Evolutionary conservation across 257 asterid species (phyloP), one percentile per base, ranked within the genome.

Genomic region (Craterostigma plantagineum): DNA sequence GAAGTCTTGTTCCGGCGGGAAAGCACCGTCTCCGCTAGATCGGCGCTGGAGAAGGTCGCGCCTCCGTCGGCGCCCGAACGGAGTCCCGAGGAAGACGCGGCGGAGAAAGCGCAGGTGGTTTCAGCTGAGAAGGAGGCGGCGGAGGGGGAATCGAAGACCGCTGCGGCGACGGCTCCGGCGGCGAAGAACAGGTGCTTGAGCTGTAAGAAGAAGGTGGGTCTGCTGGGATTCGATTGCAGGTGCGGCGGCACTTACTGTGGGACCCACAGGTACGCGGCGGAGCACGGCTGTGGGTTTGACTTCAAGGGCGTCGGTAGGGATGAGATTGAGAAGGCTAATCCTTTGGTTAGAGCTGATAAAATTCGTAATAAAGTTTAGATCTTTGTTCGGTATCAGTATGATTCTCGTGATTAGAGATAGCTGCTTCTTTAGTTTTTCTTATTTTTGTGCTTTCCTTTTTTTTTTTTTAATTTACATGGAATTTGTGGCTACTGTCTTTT

Each of bases 271-370:
- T 16, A 43, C 33, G 17, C 48, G 33, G 48, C 14, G 48, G 13
- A 43, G 16, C 48, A 43, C 48, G 48, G 48, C 33, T 43, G 48
- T 9, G 23, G 30, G 33, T 43, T 43, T 18, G 48, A 43, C 23
- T 43, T 14, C 48, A 43, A 16, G 33, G 48, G 17, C 8, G 33
- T 10, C 12, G 48, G 48, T 27, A 14, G 33, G 34, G 48, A 43
- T 2, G 48, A 4, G 6, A 43, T 43, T 15, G 33, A 27, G 3
- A 43, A 16, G 34, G 48, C 48, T 1, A 43, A 43, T 16, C 48
- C 48, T 16, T 10, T 43, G 9, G 18, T 33, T 0, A 18, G 40
- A 59, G 11, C n/a, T 18, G 38, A 52, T 18, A 75, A 63, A 36
- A 36, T 36, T 4, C 12, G 14, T 3, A 36, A 36, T 8, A 36